Conservation (phyloP, 2,329 filamentous ascomycete genomes). For the Claviceps arundinis region DNA sequence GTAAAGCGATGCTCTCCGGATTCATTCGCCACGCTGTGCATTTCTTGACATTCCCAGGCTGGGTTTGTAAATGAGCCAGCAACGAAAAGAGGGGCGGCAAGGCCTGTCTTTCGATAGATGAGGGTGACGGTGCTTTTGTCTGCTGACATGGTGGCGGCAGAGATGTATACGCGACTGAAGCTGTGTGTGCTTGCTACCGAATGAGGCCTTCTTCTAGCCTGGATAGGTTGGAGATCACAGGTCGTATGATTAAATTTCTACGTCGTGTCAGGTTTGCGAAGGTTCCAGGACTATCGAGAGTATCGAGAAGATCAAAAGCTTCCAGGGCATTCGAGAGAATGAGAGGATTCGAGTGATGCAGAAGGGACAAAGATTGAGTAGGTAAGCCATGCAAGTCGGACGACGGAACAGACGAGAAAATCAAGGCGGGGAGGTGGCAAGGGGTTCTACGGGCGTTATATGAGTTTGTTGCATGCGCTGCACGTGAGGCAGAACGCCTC, state of each 20-base stretch:
- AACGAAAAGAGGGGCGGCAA: constrained; percentile 54
- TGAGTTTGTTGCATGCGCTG: background rate
- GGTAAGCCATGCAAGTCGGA: background rate
- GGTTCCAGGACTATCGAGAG: too few relatives aligned
- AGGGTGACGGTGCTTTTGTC: constrained; percentile 36
- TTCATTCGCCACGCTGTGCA: constrained; percentile 39
- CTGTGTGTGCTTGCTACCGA: background rate
- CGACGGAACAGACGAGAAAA: background rate
- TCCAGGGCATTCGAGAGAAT: background rate
- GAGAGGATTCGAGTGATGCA: background rate
- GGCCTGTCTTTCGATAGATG: constrained; percentile 45
- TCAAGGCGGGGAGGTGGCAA: background rate
- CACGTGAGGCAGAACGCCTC: too few relatives aligned
- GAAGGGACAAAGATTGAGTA: background rate
- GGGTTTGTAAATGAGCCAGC: constrained; percentile 56
- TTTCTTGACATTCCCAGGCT: constrained; percentile 54
- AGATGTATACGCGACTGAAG: background rate
- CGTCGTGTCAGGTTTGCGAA: too few relatives aligned
- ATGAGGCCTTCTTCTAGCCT: background rate
- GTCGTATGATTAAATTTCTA: background rate
- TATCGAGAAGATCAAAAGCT: background rate
- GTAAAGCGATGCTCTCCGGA: constrained; percentile 45
- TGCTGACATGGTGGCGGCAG: constrained; percentile 8
- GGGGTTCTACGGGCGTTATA: background rate
- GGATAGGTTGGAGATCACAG: background rate